Base-by-base conservation (phyloP, 179 eudicot species). In the Amaranthus tricolor region DNA sequence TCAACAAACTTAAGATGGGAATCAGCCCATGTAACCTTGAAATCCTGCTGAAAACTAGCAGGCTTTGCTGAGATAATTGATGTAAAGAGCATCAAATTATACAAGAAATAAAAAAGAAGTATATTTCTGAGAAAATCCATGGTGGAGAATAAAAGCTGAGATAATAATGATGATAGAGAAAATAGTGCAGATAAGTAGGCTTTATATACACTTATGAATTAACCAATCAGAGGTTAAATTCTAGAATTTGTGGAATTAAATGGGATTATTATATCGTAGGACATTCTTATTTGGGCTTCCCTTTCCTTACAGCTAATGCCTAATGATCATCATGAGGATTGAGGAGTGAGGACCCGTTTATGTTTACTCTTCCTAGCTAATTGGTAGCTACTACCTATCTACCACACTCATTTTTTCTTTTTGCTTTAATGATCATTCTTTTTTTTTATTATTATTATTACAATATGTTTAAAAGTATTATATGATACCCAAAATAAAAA, bases 1-100 rank as follows among this genome's bases (percentile, higher is more conserved):
- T 89, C 91, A 61, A 87, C 70, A 52, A 74, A 86, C 75, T 60
- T 82, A 54, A 91, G 55, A 84, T 91, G 97, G 0, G 84, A 71
- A 48, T 88, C 92, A 19, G 92, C 65, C 92, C 91, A 91, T 9
- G 97, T 87, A 47, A 85, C 70, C 50, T 70, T 70, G 60, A 91
- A 91, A 57, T 91, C 97, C 40, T 91, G 83, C 9, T 73, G 71
- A 77, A 91, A 91, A 31, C 88, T 85, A 31, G 94, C 94, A 3
- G 94, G 92, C 54, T 82, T 82, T 14, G 78, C 93, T n/a, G 67
- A 64, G 16, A 75, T 86, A 62, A 61, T 54, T 24, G 64, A 71
- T 43, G 62, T 11, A 58, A 54, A 74, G 10, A 83, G 59, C 13
- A 84, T 7, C 24, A 71, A 43, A 24, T 43, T 62, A 59, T 20